phyloP scores from a whole-genome alignment of 805 yeast genomes.

The Danielia oregonensis region DNA sequence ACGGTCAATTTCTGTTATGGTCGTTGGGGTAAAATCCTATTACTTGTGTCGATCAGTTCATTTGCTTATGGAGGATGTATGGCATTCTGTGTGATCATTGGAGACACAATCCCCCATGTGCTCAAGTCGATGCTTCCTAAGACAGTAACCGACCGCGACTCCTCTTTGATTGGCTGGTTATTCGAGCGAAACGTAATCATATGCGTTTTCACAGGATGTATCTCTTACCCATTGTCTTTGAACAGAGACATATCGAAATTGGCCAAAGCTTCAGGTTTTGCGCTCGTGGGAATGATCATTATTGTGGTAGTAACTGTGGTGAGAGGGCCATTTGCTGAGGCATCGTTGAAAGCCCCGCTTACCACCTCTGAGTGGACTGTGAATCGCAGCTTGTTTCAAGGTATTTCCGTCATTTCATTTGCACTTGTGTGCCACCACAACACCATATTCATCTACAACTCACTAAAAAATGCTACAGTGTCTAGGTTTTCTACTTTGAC shows the following conservation, averaged over 20 bases:
- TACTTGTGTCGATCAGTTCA: constrained; percentile 73
- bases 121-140: constrained; percentile 59
- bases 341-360: constrained; percentile 46
- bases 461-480: constrained; percentile 71
- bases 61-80: constrained; percentile 94
- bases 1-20: constrained; percentile 83
- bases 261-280: constrained; percentile 85
- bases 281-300: constrained; percentile 76
- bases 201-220: constrained; percentile 58
- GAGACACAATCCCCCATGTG: constrained; percentile 93
- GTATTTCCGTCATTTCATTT: constrained; percentile 89
- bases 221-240: constrained; percentile 81
- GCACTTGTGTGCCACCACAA: constrained; percentile 96
- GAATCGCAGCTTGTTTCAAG: constrained; percentile 70
- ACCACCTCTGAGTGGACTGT: constrained; percentile 46
- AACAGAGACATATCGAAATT: constrained; percentile 77
- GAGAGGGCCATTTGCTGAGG: constrained; percentile 63
- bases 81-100: constrained; percentile 92
- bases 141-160: constrained; percentile 26
- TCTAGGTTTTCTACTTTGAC: constrained; percentile 73
- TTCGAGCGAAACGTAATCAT: constrained; percentile 71
- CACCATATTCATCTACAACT: constrained; percentile 84
- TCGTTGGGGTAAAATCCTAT: constrained; percentile 57
- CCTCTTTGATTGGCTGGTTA: constrained; percentile 43
- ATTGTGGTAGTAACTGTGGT: constrained; percentile 71